Evolutionary conservation across 805 yeast species (phyloP), one percentile per base, ranked within the genome.

Genomic region (Saccharomycopsis sp.): DNA sequence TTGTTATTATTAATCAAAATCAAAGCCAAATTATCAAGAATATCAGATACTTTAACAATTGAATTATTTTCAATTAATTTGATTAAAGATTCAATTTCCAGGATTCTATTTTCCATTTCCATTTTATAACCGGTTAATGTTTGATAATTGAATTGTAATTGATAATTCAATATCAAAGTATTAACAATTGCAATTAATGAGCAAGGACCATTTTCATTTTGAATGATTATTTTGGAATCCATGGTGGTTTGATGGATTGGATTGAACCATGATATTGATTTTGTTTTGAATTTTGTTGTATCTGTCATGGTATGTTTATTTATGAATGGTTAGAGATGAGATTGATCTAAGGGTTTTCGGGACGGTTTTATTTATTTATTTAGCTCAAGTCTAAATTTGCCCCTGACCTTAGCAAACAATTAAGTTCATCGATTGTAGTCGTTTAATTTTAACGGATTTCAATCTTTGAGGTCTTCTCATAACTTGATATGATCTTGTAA

Each of bases 141-240:
- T 10, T 31, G 30, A n/a, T 31, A 20, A 18, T 19, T 27, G 15
- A 21, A 28, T 12, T 35, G 17, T 14, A 41, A 21, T 15, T 64
- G 70, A 37, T 53, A 50, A 20, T 55, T 50, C 21, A 67, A 50
- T 5, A 67, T 41, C 8, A 67, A 48, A 2, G 70, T 60, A 45
- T 67, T 67, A 21, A 65, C 58, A 21, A 67, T 50, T 5, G 71
- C 68, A 13, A 67, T 63, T 38, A 67, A 54, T 1, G 72, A 71
- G 44, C 72, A 67, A 1, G 72, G 70, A 0, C 72, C 72, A 47
- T 67, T 67, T 31, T 49, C 49, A 27, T 65, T 70, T 51, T 67
- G 72, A 27, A 66, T 55, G 10, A 67, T 47, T 15, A 66, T 58
- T 3, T 68, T 69, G 4, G 69, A 32, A 10, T 10, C 14, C 9